These are phyloP conservation scores for Boletus patriciae DNA, from an alignment of 768 basidiomycete species.

Conservation along the genomic window DNA sequence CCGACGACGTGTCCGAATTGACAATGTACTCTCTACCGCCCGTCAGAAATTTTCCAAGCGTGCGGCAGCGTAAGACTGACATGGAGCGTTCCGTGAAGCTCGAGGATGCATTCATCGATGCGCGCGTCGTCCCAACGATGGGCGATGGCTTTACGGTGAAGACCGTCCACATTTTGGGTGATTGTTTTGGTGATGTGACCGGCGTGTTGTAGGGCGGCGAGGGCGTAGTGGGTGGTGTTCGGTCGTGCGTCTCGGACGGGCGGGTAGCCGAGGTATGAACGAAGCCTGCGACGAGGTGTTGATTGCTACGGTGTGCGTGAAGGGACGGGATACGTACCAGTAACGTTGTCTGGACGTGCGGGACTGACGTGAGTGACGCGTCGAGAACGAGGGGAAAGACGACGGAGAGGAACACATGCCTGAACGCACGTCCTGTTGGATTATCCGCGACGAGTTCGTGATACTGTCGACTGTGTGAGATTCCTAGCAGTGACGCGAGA, in stretches of 20 bases:
- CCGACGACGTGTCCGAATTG: constrained; percentile 66
- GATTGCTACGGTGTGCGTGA: neutral
- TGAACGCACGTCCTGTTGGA: constrained; percentile 65
- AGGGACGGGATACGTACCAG: constrained; percentile 46
- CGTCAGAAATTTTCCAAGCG: constrained; percentile 12
- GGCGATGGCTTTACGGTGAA: constrained; percentile 78
- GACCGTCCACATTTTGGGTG: constrained; percentile 93
- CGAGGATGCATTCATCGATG: constrained; percentile 54
- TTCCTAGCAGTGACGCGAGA: neutral
- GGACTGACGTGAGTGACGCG: constrained; percentile 5
- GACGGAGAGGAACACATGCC: constrained; percentile 43
- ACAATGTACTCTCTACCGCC: constrained; percentile 67
- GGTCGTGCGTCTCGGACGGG: constrained; percentile 80
- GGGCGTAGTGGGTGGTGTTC: constrained; percentile 85
- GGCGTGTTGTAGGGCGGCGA: constrained; percentile 79
- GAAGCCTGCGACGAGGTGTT: constrained; percentile 43
- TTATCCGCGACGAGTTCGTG: constrained; percentile 78
- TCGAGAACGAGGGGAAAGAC: neutral
- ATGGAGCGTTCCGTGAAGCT: constrained; percentile 88
- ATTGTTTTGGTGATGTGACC: constrained; percentile 61
- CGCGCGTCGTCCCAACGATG: constrained; percentile 42
- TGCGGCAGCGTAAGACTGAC: constrained; percentile 39
- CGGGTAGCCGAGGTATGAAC: constrained; percentile 83
- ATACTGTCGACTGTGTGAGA: constrained; percentile 46
- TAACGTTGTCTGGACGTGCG: constrained; percentile 68